These are phyloP conservation scores for Erigeron canadensis DNA, from an alignment of 129 eudicot genomes.

Conservation along the genomic window DNA sequence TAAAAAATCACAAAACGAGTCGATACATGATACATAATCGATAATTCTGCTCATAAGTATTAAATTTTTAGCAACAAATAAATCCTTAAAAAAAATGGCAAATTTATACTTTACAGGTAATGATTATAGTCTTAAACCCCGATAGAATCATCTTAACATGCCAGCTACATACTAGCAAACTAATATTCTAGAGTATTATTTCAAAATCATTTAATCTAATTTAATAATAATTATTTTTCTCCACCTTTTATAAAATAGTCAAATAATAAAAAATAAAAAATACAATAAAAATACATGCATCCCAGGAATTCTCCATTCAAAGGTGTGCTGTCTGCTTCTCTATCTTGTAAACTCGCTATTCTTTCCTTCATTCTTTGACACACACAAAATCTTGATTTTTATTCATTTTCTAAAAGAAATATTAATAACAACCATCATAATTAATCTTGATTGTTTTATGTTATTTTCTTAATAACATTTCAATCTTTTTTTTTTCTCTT, in stretches of 20 bases:
- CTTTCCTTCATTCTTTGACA: constrained; percentile 23
- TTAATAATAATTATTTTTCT: background rate
- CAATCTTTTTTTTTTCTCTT: background rate
- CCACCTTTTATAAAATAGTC: background rate
- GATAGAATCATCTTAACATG: too few relatives aligned
- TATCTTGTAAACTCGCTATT: constrained; percentile 17
- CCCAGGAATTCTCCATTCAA: constrained; percentile 29
- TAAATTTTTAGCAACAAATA: too few relatives aligned
- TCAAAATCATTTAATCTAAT: too few relatives aligned
- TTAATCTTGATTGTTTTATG: constrained; percentile 24
- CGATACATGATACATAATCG: too few relatives aligned
- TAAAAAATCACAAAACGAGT: too few relatives aligned
- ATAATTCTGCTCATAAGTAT: too few relatives aligned
- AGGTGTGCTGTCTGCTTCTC: constrained; percentile 32
- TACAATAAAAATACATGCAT: constrained; percentile 21
- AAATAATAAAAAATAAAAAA: background rate
- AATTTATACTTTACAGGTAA: too few relatives aligned
- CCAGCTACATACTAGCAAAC: too few relatives aligned
- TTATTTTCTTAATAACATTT: constrained; percentile 6
- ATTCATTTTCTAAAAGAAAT: constrained; percentile 6
- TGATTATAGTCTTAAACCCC: too few relatives aligned
- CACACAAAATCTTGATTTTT: constrained; percentile 24
- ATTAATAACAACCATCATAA: background rate
- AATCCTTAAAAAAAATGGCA: too few relatives aligned
- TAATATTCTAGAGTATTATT: too few relatives aligned